Base-by-base conservation (phyloP, 352 stramenopile genomes). In the Phytophthora idaei region DNA sequence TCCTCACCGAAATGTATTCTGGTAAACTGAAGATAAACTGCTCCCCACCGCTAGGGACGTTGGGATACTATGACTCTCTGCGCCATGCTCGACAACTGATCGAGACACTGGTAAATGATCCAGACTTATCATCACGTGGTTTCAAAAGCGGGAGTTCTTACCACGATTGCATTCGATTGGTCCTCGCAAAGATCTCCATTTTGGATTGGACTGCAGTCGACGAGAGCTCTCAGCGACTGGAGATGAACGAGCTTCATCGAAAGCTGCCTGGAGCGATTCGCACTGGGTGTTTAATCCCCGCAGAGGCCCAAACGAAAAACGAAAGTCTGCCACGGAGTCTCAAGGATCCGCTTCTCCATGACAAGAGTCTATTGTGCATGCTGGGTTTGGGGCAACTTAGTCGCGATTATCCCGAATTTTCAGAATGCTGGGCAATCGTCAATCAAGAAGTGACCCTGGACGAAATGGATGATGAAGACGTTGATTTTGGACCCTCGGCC, bases 201-300 rank as follows among this genome's bases (percentile, higher is more conserved):
- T 50, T 94, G 41, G 85, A 92, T 58, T 94, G 85, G 83, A 94
- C 85, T 37, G 77, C 77, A 14, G 62, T 91, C 12, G 80, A 91
- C 14, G 78, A 87, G 32, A 90, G 68, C 29, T 73, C 76, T 2
- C 57, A 81, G 6, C 69, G 50, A 48, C 31, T 80, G 10, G 44
- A 80, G 39, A 72, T 74, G 56, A 74, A 72, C 7, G 66, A 80
- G 0, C 51, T 80, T 8, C 42, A 64, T 47, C 46, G 64, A 29
- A 77, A 77, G 32, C 9, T 77, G 14, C 69, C 61, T 50, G 72
- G 72, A 5, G 57, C 39, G 5, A 58, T 77, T 60, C 72, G 72
- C 1, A 73, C 72, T 28, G 72, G 72, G 2, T 73, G 51, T 34
- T 4, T 71, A 2, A 72, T 80, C 37, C 72, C 72, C 7, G 34